These are phyloP conservation scores for Amaranthus hypochondriacus DNA, from an alignment of 148 eudicot species.

Conservation along the genomic window DNA sequence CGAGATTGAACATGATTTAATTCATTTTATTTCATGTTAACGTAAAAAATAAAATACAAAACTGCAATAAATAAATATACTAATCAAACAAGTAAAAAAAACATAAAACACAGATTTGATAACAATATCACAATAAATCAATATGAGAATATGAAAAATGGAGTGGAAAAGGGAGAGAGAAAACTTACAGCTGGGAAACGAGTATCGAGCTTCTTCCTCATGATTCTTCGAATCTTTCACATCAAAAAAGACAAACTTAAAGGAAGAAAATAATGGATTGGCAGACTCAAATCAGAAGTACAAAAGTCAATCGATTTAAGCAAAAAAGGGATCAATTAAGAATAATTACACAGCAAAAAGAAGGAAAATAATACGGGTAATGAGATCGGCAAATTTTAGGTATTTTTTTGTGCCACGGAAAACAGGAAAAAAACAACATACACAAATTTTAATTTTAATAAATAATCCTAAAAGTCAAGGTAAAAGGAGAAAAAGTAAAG, in stretches of 20 bases:
- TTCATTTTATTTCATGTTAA: constrained; percentile 1
- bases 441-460: no score
- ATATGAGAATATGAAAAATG: background rate
- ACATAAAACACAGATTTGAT: constrained; percentile 19
- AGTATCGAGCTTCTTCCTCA: constrained; percentile 64
- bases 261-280: background rate
- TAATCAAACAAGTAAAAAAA: constrained; percentile 2
- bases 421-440: no score
- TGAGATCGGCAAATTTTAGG: no score
- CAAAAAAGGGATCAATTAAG: constrained; percentile 7
- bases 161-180: background rate
- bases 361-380: no score
- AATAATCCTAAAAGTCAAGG: no score
- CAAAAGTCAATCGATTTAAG: constrained; percentile 12
- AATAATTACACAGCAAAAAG: constrained; percentile 6
- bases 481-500: no score
- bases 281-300: constrained; percentile 4
- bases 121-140: constrained; percentile 7
- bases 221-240: constrained; percentile 20
- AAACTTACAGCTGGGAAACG: constrained; percentile 59
- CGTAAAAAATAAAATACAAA: background rate
- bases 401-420: no score
- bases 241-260: constrained; percentile 12
- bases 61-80: constrained; percentile 1
- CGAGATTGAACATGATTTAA: constrained; percentile 12